A percentile compares a stretch with the other conserved stretches of the same genome.
Evolutionary conservation across 345 rosid genomes (phyloP).

Genomic region (Noccaea caerulescens): DNA sequence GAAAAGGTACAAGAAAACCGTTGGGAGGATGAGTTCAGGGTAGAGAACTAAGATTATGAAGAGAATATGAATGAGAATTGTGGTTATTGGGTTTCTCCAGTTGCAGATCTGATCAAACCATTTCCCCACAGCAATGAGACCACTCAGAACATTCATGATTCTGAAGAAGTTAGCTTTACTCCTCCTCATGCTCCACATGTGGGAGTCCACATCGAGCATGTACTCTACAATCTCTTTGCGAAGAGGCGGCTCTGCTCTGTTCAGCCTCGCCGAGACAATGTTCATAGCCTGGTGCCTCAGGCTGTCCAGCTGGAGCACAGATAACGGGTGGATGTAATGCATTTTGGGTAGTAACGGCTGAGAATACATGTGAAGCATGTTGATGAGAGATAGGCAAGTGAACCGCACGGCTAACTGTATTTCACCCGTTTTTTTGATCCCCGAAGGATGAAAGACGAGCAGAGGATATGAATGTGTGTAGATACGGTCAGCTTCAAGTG

Average conservation of each 20-base stretch:
- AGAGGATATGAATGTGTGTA: constrained; percentile 95
- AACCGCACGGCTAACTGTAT: constrained; percentile 89
- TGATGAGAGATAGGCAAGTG: constrained; percentile 71
- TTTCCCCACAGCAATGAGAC: constrained; percentile 74
- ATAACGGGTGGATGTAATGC: constrained; percentile 91
- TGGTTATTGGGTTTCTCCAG: constrained; percentile 94
- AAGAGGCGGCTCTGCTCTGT: constrained; percentile 92
- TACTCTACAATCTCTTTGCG: constrained; percentile 93
- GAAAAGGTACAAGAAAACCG: constrained; percentile 87
- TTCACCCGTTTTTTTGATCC: constrained; percentile 94
- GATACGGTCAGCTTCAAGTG: constrained; percentile 87
- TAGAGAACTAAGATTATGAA: constrained; percentile 78
- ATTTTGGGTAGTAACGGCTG: constrained; percentile 88
- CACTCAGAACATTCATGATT: constrained; percentile 60
- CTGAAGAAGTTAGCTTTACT: constrained; percentile 82
- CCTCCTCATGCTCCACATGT: constrained; percentile 99
- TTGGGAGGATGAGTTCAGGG: constrained; percentile 91
- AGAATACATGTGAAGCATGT: constrained; percentile 90
- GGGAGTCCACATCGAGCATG: constrained; percentile 98
- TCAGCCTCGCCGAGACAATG: constrained; percentile 83
- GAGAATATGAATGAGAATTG: constrained; percentile 80
- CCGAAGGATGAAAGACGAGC: constrained; percentile 77
- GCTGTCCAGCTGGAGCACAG: constrained; percentile 88
- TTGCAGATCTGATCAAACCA: constrained; percentile 95
- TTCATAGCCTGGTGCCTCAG: constrained; percentile 93